Conservation (phyloP, 2,329 filamentous ascomycete genomes). For the Hymenotorrendiella dingleyae region DNA sequence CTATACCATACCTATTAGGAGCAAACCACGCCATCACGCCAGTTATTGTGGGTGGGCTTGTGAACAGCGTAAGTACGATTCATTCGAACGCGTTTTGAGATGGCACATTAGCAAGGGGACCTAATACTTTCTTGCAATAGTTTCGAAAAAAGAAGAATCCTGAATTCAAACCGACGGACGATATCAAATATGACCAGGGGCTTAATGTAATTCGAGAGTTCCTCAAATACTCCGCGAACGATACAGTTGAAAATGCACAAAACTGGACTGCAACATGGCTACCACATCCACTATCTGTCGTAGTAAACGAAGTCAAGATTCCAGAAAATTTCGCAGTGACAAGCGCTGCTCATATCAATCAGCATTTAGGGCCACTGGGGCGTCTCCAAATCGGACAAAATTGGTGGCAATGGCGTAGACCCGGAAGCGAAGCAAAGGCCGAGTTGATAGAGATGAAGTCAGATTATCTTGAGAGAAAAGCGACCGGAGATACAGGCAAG, state of each 20-base stretch:
- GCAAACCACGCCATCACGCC: too few species aligned
- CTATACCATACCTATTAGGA: too few species aligned
- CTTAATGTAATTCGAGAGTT: conserved; percentile 79
- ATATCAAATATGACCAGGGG: too few species aligned
- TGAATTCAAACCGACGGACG: too few species aligned
- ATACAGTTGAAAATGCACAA: conserved; percentile 85
- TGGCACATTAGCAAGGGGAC: too few species aligned
- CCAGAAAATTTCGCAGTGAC: conserved; percentile 37
- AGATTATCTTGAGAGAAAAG: conserved; percentile 67
- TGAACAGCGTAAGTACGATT: too few species aligned
- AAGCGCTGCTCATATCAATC: conserved; percentile 41
- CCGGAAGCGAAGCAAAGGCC: conserved; percentile 57
- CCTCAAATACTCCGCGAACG: conserved; percentile 70
- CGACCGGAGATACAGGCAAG: conserved; percentile 49
- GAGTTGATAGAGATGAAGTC: conserved; percentile 94
- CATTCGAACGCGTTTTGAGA: too few species aligned
- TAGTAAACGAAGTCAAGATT: conserved; percentile 61
- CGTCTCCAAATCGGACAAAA: conserved; percentile 70
- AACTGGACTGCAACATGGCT: conserved; percentile 85
- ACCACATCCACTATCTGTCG: conserved; percentile 78
- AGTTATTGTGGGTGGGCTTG: too few species aligned
- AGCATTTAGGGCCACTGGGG: conserved; percentile 59
- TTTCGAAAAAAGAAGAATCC: too few species aligned
- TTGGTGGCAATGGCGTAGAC: conserved; percentile 81
- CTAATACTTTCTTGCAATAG: too few species aligned